phyloP scores from a whole-genome alignment of 345 rosid genomes.

The Euclidium syriacum region DNA sequence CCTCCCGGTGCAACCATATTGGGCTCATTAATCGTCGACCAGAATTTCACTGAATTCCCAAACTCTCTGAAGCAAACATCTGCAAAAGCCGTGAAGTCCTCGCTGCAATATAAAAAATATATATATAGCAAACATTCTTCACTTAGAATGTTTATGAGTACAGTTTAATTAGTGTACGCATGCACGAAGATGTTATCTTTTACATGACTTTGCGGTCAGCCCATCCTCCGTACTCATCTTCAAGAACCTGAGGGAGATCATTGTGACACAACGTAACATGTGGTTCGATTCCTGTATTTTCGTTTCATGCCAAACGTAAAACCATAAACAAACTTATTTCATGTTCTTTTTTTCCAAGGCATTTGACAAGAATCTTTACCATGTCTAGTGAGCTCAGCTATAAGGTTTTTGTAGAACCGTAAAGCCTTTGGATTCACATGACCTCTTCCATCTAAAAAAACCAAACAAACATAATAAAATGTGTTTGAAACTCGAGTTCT shows the following conservation, averaged over 20 bases:
- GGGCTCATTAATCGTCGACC: slow-evolving; percentile 66
- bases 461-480: neutral
- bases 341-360: too few species aligned
- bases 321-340: too few species aligned
- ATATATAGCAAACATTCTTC: too few species aligned
- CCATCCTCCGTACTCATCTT: slow-evolving; percentile 75
- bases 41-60: slow-evolving; percentile 49
- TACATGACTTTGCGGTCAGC: slow-evolving; percentile 46
- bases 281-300: slow-evolving; percentile 47
- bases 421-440: slow-evolving; percentile 47
- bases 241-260: slow-evolving; percentile 58
- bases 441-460: slow-evolving; percentile 50
- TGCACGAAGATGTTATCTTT: too few species aligned
- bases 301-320: too few species aligned
- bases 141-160: too few species aligned
- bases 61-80: slow-evolving; percentile 65
- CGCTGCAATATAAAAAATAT: too few species aligned
- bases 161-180: too few species aligned
- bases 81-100: slow-evolving; percentile 61
- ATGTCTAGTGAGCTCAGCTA: slow-evolving; percentile 37
- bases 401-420: slow-evolving; percentile 43
- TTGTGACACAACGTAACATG: slow-evolving; percentile 43
- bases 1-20: slow-evolving; percentile 33
- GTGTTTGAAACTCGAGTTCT: neutral
- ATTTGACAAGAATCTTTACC: slow-evolving; percentile 27